Percentiles rank a stretch among this genome's conserved stretches.
phyloP scores from a whole-genome alignment of 345 rosid species.

The Raphanus sativus region DNA sequence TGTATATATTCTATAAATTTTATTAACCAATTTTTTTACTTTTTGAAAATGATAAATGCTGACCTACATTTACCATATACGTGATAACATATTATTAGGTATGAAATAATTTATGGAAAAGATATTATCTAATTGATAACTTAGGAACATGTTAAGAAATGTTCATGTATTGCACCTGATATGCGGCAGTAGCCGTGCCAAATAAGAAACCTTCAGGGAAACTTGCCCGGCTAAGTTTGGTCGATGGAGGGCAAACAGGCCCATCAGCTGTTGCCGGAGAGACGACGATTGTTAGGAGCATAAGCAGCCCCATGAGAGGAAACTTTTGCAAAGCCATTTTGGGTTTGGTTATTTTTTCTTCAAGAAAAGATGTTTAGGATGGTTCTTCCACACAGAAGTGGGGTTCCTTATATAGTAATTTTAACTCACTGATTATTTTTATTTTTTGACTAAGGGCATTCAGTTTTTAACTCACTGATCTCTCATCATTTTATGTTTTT shows the following conservation, averaged over 20 bases:
- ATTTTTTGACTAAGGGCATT: no score
- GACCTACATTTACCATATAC: neutral
- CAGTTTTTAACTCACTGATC: neutral
- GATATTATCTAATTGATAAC: no score
- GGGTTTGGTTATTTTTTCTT: neutral
- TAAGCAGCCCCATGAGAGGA: neutral
- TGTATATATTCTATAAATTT: no score
- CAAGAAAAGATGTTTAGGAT: neutral
- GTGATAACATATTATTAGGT: neutral
- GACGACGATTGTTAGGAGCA: neutral
- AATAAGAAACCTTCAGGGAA: neutral
- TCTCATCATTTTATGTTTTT: neutral
- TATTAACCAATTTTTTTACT: neutral
- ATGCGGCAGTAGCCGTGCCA: slow-evolving; percentile 6
- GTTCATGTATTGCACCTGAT: no score
- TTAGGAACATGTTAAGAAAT: no score
- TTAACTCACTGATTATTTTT: neutral
- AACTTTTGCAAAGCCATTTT: neutral
- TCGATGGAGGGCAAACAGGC: neutral
- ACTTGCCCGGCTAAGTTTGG: neutral
- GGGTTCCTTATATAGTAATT: neutral
- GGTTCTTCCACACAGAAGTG: neutral
- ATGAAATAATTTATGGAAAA: neutral
- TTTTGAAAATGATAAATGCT: neutral
- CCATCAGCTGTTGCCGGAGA: neutral